Evolutionary conservation across 2,329 filamentous ascomycete species (phyloP).

Genomic region (Chaetomium sp.): DNA sequence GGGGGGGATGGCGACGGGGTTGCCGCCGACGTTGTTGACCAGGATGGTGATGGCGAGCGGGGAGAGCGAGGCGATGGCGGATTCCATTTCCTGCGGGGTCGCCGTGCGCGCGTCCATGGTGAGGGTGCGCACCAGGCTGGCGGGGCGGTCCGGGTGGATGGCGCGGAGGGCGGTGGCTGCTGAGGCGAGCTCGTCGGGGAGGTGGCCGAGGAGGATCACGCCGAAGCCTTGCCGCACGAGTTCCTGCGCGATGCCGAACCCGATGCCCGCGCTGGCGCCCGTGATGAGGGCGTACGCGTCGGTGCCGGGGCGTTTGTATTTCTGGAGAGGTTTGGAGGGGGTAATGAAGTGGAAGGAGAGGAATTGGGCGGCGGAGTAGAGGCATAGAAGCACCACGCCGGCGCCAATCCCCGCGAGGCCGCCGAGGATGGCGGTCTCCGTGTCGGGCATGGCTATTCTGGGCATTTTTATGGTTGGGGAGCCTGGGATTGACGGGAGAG

Average conservation of each 20-base stretch:
- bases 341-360: slow-evolving; percentile 33
- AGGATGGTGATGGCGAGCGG: slow-evolving; percentile 39
- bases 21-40: slow-evolving; percentile 42
- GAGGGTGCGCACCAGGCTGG: slow-evolving; percentile 36
- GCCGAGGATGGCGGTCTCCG: neutral
- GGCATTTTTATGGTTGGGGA: neutral
- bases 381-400: slow-evolving; percentile 24
- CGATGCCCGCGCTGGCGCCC: slow-evolving; percentile 42
- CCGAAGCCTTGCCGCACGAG: slow-evolving; percentile 41
- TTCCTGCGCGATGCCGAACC: slow-evolving; percentile 40
- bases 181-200: slow-evolving; percentile 37
- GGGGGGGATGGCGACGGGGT: slow-evolving; percentile 35
- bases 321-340: slow-evolving; percentile 31
- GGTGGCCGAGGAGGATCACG: slow-evolving; percentile 40
- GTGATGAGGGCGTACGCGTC: slow-evolving; percentile 41
- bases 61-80: slow-evolving; percentile 31
- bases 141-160: slow-evolving; percentile 33
- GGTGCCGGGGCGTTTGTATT: slow-evolving; percentile 34
- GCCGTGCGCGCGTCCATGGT: slow-evolving; percentile 39
- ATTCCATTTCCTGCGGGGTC: slow-evolving; percentile 36
- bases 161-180: slow-evolving; percentile 30
- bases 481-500: neutral
- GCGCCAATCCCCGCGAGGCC: slow-evolving; percentile 31
- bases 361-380: slow-evolving; percentile 27
- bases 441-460: neutral